Evolutionary conservation across 305 asterid genomes (phyloP), one percentile per base, ranked within the genome.

Genomic region (Rubia balearica): DNA sequence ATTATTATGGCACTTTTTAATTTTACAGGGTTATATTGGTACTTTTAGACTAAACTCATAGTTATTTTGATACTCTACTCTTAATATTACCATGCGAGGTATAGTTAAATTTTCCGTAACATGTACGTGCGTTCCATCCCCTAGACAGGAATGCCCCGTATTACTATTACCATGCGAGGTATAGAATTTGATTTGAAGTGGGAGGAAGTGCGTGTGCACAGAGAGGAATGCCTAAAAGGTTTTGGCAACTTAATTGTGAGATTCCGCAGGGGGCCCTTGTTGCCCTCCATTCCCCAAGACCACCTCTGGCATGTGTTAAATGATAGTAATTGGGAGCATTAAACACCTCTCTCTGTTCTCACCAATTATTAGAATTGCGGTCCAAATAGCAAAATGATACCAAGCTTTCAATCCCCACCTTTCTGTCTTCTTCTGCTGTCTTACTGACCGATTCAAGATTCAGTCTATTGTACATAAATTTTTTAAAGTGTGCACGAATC

Each of bases 321-420:
- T 17, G 59, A 51, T 51, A 51, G 59, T 17, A 51, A 51, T n/a
- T 57, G 36, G 63, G 63, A 21, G 63, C 9, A 57, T 57, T 57
- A 21, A 57, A 24, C 1, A 21, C 22, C 13, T 22, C 9, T 51
- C 13, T 22, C 9, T 51, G 59, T 17, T 51, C 59, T 19, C 9
- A 21, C 36, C 36, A 57, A 24, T 22, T 6, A 57, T 57, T 57
- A 57, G 27, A 33, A 48, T 48, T 48, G 46, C 46, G 8, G 46
- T 10, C 38, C 38, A 33, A 33, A 33, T 9, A 22, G 43, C 6
- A 0, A 10, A 27, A 61, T 27, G 61, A 64, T 48, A 61, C 69
- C 64, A 64, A 65, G 77, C 61, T 60, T 69, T 55, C 6, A 64
- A 56, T 17, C 53, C 43, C 70, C 9, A 72, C 69, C 43, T 73